Percentiles rank a stretch among this genome's conserved stretches.
Conservation (phyloP, 139 green algal species). For the Deuterostichococcus epilithicus region DNA sequence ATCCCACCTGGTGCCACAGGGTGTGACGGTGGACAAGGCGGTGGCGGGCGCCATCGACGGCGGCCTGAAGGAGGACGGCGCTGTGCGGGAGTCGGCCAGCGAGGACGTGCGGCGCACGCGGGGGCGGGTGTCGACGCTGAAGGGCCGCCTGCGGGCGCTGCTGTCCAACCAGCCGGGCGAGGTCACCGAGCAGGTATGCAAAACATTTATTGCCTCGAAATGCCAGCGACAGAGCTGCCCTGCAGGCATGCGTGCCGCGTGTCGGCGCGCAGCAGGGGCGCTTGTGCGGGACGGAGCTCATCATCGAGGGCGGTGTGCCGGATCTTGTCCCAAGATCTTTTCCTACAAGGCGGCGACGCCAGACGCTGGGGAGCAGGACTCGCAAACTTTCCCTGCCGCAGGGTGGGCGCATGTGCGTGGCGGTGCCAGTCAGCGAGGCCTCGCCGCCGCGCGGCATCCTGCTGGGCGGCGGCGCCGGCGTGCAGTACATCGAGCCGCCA, state of each 20-base stretch:
- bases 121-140: slow-evolving; percentile 35
- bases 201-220: too few species aligned
- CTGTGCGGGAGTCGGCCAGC: slow-evolving; percentile 52
- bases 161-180: slow-evolving; percentile 62
- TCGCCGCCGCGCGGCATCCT: slow-evolving; percentile 46
- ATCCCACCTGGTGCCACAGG: background rate
- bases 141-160: slow-evolving; percentile 45
- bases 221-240: too few species aligned
- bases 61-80: slow-evolving; percentile 38
- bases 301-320: too few species aligned
- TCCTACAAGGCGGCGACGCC: too few species aligned
- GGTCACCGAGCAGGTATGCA: slow-evolving; percentile 44
- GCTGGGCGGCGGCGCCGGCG: slow-evolving; percentile 42
- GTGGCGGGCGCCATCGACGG: slow-evolving; percentile 20
- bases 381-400: slow-evolving; percentile 2
- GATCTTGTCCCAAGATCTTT: too few species aligned
- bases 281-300: too few species aligned
- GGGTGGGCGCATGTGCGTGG: slow-evolving; percentile 65
- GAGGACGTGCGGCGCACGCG: slow-evolving; percentile 52
- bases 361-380: too few species aligned
- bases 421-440: slow-evolving; percentile 28
- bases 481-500: slow-evolving; percentile 65
- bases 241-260: too few species aligned
- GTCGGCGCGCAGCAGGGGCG: too few species aligned
- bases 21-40: slow-evolving; percentile 4